Evolutionary conservation across 2,329 filamentous ascomycete species (phyloP).

Genomic region (Alternaria viburni): DNA sequence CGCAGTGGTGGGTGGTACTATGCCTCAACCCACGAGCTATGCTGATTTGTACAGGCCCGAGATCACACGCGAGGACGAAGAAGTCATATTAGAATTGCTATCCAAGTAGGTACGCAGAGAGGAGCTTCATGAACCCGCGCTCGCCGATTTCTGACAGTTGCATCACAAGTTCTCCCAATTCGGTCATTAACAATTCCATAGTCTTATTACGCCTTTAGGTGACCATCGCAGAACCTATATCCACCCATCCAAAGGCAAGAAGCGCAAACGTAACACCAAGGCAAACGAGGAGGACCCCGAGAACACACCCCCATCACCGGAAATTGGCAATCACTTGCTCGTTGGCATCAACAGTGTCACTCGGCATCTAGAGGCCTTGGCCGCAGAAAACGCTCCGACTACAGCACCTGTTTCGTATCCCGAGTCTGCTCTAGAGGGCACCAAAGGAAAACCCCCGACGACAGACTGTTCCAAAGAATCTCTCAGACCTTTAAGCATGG

Average conservation of each 20-base stretch:
- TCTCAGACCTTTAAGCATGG: slow-evolving; percentile 24
- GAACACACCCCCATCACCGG: slow-evolving; percentile 52
- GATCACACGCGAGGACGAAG: slow-evolving; percentile 64
- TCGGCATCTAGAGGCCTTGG: slow-evolving; percentile 60
- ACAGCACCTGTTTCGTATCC: slow-evolving; percentile 6
- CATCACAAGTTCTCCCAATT: not conserved
- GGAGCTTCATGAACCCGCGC: not conserved
- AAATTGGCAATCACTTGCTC: slow-evolving; percentile 63
- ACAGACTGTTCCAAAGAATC: not conserved
- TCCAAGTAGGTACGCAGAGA: slow-evolving; percentile 61
- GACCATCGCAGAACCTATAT: slow-evolving; percentile 63
- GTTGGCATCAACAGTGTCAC: slow-evolving; percentile 71
- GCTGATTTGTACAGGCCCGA: slow-evolving; percentile 61
- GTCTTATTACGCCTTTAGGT: slow-evolving; percentile 69
- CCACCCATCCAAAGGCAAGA: slow-evolving; percentile 66
- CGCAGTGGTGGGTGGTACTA: slow-evolving; percentile 61
- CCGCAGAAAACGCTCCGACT: slow-evolving; percentile 32
- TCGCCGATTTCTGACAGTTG: not conserved
- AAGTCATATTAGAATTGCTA: slow-evolving; percentile 69
- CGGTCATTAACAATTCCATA: slow-evolving; percentile 40
- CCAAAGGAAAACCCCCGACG: not conserved
- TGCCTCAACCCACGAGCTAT: not conserved
- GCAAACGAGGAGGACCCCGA: slow-evolving; percentile 1
- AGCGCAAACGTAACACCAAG: slow-evolving; percentile 44
- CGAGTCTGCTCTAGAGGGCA: not conserved